Base-by-base conservation (phyloP, 768 basidiomycete species). In the Hypsizygus marmoreus region DNA sequence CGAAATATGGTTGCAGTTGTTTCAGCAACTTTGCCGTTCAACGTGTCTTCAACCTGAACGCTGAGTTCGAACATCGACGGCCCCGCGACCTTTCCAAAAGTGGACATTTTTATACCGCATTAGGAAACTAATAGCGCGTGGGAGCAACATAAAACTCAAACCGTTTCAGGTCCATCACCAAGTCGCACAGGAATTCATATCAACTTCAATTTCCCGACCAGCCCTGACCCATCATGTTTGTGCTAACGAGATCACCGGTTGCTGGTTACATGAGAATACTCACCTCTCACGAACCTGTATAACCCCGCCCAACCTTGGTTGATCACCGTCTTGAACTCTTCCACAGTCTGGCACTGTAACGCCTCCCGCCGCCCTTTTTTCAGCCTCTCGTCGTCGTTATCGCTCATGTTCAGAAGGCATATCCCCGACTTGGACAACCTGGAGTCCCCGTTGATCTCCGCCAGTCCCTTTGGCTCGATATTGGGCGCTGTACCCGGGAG, bases 361-460 rank as follows among this genome's bases (percentile, higher is more conserved):
- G 33, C 45, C 52, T 40, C 50, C 48, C 44, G 34, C 28, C 24
- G 47, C 45, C 33, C 45, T 37, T 40, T 45, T 33, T 35, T 38
- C 8, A 29, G 14, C 43, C 23, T 28, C 24, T n/a, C 34, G 43
- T 54, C 49, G 19, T 41, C 28, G 49, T 33, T 14, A 49, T 28
- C 49, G 43, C 52, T 52, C 48, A 68, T 68, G 68, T 55, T 55
- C 41, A 59, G 59, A 58, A 61, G 58, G 49, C 59, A 64, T 44
- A 61, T 56, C 14, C 57, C 65, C 25, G 69, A 72, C 55, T 65
- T 73, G 51, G 71, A 72, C 54, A 51, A 64, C 40, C 56, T 69
- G 32, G 71, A 73, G 29, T 73, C 71, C 26, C 71, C 70, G 0
- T 40, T 70, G 42, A 49, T 68, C 23, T 68, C 69, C 6, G 58